phyloP scores from a whole-genome alignment of 306 rosid genomes.

The Fragaria vesca region DNA sequence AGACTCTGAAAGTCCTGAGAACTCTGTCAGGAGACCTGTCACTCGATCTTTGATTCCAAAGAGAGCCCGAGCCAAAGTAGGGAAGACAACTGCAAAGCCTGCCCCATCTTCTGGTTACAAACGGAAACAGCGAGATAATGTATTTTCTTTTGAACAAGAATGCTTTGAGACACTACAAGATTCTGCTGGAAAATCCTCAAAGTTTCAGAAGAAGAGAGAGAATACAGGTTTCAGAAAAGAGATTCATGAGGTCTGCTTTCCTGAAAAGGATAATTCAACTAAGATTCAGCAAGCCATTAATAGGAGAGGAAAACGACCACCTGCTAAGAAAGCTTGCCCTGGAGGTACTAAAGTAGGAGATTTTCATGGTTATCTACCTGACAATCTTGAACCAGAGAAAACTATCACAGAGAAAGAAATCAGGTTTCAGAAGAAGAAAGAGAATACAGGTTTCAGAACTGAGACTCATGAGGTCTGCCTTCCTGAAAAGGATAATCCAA shows the following conservation, averaged over 20 bases:
- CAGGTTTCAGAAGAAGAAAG: slow-evolving; percentile 36
- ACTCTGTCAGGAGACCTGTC: slow-evolving; percentile 52
- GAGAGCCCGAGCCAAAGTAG: slow-evolving; percentile 43
- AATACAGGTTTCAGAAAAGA: slow-evolving; percentile 34
- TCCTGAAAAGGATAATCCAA: slow-evolving; percentile 32
- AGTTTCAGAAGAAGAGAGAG: slow-evolving; percentile 38
- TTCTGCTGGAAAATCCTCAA: slow-evolving; percentile 45
- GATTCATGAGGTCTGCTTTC: slow-evolving; percentile 38
- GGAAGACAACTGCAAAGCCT: slow-evolving; percentile 37
- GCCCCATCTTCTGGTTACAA: slow-evolving; percentile 33
- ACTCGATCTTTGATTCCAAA: slow-evolving; percentile 58
- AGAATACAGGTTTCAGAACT: slow-evolving; percentile 31
- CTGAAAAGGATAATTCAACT: slow-evolving; percentile 32
- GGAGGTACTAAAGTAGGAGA: slow-evolving; percentile 31
- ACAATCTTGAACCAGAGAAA: slow-evolving; percentile 34
- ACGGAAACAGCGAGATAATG: slow-evolving; percentile 41
- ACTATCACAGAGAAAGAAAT: slow-evolving; percentile 35
- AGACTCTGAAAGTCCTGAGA: slow-evolving; percentile 69
- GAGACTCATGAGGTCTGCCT: slow-evolving; percentile 39
- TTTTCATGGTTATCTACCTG: slow-evolving; percentile 31
- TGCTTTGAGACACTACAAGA: slow-evolving; percentile 30
- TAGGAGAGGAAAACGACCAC: slow-evolving; percentile 36
- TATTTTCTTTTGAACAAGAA: slow-evolving; percentile 42
- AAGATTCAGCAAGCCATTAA: slow-evolving; percentile 38
- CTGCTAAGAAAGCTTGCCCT: slow-evolving; percentile 36